Base-by-base conservation (phyloP, 179 eudicot genomes). In the Nepenthes alata region DNA sequence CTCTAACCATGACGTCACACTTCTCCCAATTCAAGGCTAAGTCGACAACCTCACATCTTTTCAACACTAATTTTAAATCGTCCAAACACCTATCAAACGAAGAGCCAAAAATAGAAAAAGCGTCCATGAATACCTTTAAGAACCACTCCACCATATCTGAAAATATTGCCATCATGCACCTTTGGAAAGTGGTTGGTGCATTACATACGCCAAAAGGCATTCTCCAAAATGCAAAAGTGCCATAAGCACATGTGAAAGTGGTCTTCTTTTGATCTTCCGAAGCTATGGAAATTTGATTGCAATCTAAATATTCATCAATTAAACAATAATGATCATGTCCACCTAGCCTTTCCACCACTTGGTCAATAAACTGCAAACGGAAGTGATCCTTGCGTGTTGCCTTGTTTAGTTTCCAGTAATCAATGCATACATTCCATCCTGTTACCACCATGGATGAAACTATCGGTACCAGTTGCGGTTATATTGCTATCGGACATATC, bases 1-100 rank as follows among this genome's bases (percentile, higher is more conserved):
- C 6, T 1, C 2, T 15, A 0, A 63, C 67, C 58, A 63, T 63
- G 50, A 63, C 53, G 9, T 63, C 59, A 16, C 67, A 53, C 13
- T 38, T 63, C 12, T 63, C 37, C 25, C 51, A 54, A 38, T 63
- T 63, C 3, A 53, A 14, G 2, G 37, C 54, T 34, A 61, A 48
- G 1, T 36, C 25, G 0, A 7, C n/a, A 3, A 16, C 39, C 16
- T 4, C 13, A 16, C 62, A 59, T n/a, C 51, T 13, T 1, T 39
- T 14, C 35, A 61, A 34, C 2, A 25, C 25, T 25, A 25, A 25
- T 25, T 25, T 25, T 25, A 25, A 25, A 25, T 25, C 25, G 1
- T 25, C 3, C 1, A 53, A 16, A 9, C 57, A 12, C 2, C 2
- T 16, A 5, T 54, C 35, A 54, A 54, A 54, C 5, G 57, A 3